phyloP scores from a whole-genome alignment of 768 basidiomycete species.

The Crassisporium funariophilum region DNA sequence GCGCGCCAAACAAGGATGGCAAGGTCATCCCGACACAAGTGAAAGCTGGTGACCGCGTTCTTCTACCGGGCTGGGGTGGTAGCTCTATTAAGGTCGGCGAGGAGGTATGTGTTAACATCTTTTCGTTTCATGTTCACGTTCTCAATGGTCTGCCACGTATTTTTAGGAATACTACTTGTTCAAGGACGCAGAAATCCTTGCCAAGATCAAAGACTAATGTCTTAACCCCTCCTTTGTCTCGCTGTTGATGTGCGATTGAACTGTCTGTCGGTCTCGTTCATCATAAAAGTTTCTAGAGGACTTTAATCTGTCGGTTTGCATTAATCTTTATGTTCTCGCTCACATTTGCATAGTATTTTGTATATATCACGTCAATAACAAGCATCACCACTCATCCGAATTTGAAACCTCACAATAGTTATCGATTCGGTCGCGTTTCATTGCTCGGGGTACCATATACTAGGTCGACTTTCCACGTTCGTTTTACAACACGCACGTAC shows the following conservation, averaged over 20 bases:
- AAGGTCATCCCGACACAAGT: conserved; percentile 72
- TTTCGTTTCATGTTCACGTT: neutral
- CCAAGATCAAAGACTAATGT: conserved; percentile 88
- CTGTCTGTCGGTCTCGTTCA: neutral
- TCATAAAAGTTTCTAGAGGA: conserved; percentile 12
- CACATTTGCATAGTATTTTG: conserved; percentile 20
- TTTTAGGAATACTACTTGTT: conserved; percentile 91
- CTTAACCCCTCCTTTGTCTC: neutral
- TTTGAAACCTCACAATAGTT: too few relatives aligned
- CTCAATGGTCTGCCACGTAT: conserved; percentile 9
- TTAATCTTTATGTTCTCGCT: conserved; percentile 22
- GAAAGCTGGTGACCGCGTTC: conserved; percentile 87
- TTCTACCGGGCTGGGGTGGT: conserved; percentile 97
- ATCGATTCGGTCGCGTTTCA: too few relatives aligned
- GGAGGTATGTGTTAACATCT: conserved; percentile 60
- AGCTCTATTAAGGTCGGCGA: conserved; percentile 96
- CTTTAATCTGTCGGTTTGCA: conserved; percentile 19
- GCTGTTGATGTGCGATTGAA: neutral
- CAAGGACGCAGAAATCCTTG: conserved; percentile 93
- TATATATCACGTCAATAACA: conserved; percentile 12
- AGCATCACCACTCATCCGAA: conserved; percentile 14
- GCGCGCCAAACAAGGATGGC: conserved; percentile 89
- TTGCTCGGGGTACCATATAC: too few relatives aligned
- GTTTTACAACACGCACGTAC: too few relatives aligned
- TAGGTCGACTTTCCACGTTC: too few relatives aligned